Base-by-base conservation (phyloP, 2,329 filamentous ascomycete genomes). In the Geosmithia putterillii region DNA sequence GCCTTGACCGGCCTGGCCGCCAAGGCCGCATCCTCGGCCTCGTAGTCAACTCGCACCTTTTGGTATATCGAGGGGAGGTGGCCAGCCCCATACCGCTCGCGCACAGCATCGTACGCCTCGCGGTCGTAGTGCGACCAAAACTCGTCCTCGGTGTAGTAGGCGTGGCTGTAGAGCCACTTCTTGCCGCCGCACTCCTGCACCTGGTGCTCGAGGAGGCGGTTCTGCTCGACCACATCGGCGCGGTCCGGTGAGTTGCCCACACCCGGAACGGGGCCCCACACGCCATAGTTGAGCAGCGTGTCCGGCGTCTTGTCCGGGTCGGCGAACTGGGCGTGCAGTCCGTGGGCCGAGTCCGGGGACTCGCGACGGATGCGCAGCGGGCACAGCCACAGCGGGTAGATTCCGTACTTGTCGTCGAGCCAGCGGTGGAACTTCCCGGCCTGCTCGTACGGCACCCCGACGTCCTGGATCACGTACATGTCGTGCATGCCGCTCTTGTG, bases 111-210 rank as follows among this genome's bases (percentile, higher is more conserved):
- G 47, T 85, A 83, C 53, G 73, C 74, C 7, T 61, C 51, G 34
- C 67, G 64, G 53, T 82, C 73, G 47, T 83, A 85, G 43, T 74
- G 67, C 9, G 63, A 57, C 80, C 81, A 84, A 55, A 86, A 86
- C 49, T 85, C 81, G 0, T 74, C 69, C 54, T 81, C 73, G 3
- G 69, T 74, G 56, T 83, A 83, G 57, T 79, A 84, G 0, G 77
- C 75, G 45, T 84, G 79, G 1, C 79, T 79, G 48, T 86, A 86
- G 1, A 86, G 60, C 66, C 78, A 83, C 59, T 84, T 84, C 64
- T 76, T 79, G 6, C 81, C 81, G 2, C 72, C 67, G 7, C 81
- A 65, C 21, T 73, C 69, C 8, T 68, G 66, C 0, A 83, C 65
- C 44, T 73, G 75, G 8, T 64, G 60, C 58, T 85, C 81, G 1